These are phyloP conservation scores for Hippophae tibetana DNA, from an alignment of 306 rosid genomes.

Conservation along the genomic window DNA sequence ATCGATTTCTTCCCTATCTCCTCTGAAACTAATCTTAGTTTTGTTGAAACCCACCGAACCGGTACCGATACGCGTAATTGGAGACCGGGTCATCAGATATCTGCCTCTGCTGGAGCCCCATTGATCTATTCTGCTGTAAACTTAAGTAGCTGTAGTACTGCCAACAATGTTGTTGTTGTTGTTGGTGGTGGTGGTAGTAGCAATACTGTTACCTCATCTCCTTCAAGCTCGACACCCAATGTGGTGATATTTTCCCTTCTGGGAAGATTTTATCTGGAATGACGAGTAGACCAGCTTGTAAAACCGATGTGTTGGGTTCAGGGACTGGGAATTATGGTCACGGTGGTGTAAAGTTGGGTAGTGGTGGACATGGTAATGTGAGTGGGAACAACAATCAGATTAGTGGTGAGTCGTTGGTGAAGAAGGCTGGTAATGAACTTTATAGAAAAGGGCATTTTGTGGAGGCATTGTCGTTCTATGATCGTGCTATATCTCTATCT, in stretches of 20 bases:
- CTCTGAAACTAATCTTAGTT: slow-evolving; percentile 33
- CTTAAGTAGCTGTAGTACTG: slow-evolving; percentile 11
- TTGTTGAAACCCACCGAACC: slow-evolving; percentile 36
- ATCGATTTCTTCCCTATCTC: too few species aligned
- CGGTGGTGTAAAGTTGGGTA: slow-evolving; percentile 38
- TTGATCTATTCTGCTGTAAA: slow-evolving; percentile 59
- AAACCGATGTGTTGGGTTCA: slow-evolving; percentile 59
- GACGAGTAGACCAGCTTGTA: slow-evolving; percentile 31
- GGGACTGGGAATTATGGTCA: slow-evolving; percentile 77
- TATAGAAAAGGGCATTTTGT: slow-evolving; percentile 46
- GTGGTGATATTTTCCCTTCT: slow-evolving; percentile 64
- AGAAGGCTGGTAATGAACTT: slow-evolving; percentile 57
- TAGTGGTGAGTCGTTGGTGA: slow-evolving; percentile 28
- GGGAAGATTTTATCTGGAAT: slow-evolving; percentile 44
- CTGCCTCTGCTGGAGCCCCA: slow-evolving; percentile 71
- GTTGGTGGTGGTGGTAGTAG: background rate
- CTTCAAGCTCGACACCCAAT: slow-evolving; percentile 21
- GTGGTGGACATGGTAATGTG: slow-evolving; percentile 17
- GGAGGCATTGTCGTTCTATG: slow-evolving; percentile 77
- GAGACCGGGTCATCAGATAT: slow-evolving; percentile 68
- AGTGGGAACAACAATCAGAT: slow-evolving; percentile 9
- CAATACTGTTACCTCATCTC: slow-evolving; percentile 17
- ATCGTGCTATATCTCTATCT: slow-evolving; percentile 55
- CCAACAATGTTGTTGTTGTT: slow-evolving; percentile 12
- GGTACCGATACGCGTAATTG: slow-evolving; percentile 21